Conservation (phyloP, 176 grass and related monocot species). For the Areca catechu region DNA sequence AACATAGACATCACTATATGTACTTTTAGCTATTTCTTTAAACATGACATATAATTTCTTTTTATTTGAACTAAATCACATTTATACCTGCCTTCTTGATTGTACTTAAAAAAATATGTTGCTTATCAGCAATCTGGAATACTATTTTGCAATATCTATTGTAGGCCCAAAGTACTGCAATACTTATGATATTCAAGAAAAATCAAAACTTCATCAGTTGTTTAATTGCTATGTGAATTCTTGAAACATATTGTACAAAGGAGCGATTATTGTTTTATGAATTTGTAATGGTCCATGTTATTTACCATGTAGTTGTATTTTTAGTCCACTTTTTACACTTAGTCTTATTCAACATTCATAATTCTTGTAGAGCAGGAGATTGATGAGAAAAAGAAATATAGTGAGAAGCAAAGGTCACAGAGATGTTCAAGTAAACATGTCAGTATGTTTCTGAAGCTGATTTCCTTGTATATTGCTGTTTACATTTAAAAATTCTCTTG, state of each 20-base stretch:
- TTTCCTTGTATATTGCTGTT: not conserved
- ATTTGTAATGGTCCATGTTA: not conserved
- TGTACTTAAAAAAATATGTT: no score
- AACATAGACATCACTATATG: no score
- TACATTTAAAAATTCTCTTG: no score
- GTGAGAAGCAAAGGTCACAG: conserved; percentile 31
- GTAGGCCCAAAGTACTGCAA: no score
- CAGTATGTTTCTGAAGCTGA: conserved; percentile 25
- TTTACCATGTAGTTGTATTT: conserved; percentile 2
- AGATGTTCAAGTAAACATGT: conserved; percentile 56
- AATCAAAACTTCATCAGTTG: not conserved
- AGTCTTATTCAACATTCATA: not conserved
- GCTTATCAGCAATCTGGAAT: no score
- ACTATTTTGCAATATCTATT: no score
- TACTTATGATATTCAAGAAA: no score
- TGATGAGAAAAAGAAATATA: conserved; percentile 32
- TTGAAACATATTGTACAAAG: not conserved
- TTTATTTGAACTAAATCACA: no score
- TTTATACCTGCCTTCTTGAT: no score
- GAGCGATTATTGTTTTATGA: not conserved
- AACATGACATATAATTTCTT: no score
- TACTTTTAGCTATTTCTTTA: no score
- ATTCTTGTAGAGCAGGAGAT: conserved; percentile 65
- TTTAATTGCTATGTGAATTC: not conserved
- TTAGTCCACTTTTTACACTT: not conserved